Percentiles rank a stretch among this genome's conserved stretches.
Conservation (phyloP, 164 flowering plant species). For the Sextonia rubra region DNA sequence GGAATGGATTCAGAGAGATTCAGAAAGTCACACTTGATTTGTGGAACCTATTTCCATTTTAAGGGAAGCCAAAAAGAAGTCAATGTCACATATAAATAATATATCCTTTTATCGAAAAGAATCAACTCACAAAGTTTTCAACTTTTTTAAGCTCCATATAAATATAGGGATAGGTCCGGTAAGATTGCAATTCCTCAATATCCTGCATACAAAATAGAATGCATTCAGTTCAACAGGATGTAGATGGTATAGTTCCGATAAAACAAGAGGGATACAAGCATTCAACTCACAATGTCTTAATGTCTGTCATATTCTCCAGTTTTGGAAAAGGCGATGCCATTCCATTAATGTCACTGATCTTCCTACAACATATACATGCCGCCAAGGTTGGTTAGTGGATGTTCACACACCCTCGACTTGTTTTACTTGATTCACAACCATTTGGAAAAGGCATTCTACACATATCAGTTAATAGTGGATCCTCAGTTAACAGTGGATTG, state of each 20-base stretch:
- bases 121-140: slow-evolving; percentile 4
- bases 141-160: background rate
- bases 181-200: slow-evolving; percentile 21
- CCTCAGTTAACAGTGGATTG: background rate
- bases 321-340: slow-evolving; percentile 36
- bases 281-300: slow-evolving; percentile 39
- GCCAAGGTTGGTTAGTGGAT: background rate
- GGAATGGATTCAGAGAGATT: too few relatives aligned
- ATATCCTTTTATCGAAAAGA: background rate
- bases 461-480: background rate
- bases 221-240: background rate
- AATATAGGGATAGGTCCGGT: slow-evolving; percentile 11
- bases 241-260: background rate
- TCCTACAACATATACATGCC: slow-evolving; percentile 32
- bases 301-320: slow-evolving; percentile 22
- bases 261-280: background rate
- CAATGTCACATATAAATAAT: too few relatives aligned
- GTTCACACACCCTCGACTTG: background rate
- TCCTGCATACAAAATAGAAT: slow-evolving; percentile 10
- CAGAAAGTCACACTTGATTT: too few relatives aligned
- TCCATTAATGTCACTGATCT: slow-evolving; percentile 62
- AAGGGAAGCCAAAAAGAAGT: too few relatives aligned
- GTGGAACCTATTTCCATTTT: too few relatives aligned
- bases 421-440: background rate
- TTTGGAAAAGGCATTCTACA: background rate